phyloP scores from a whole-genome alignment of 108 stramenopile species.

The Stephanodiscus minutulus region DNA sequence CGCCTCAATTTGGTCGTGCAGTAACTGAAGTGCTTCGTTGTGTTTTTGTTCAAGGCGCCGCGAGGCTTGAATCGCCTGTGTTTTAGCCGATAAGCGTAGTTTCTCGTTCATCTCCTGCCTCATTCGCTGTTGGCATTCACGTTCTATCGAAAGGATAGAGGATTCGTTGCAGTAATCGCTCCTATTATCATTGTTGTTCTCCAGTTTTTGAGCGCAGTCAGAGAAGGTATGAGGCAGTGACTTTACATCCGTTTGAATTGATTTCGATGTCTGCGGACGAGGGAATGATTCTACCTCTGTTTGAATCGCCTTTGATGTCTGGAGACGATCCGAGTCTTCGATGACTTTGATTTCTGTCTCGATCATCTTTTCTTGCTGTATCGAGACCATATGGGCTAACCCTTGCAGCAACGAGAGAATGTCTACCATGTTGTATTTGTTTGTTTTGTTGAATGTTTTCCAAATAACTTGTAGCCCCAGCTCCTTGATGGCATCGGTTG shows the following conservation, averaged over 20 bases:
- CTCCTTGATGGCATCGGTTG: constrained; percentile 25
- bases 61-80: constrained; percentile 35
- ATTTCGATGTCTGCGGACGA: not conserved
- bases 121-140: constrained; percentile 28
- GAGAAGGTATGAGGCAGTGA: not conserved
- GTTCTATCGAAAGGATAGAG: constrained; percentile 29
- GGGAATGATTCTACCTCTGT: not conserved
- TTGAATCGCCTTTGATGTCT: not conserved
- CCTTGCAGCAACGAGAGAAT: constrained; percentile 9
- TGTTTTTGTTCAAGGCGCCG: constrained; percentile 25
- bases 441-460: constrained; percentile 10
- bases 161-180: constrained; percentile 18
- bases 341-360: not conserved
- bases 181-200: not conserved
- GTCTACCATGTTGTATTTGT: not conserved
- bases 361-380: not conserved
- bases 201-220: not conserved
- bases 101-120: constrained; percentile 41
- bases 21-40: constrained; percentile 15
- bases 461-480: constrained; percentile 19
- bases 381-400: not conserved
- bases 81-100: constrained; percentile 41
- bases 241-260: constrained; percentile 19
- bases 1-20: constrained; percentile 25
- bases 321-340: not conserved